Conservation (phyloP, 257 asterid genomes). For the Penstemon barbatus region DNA sequence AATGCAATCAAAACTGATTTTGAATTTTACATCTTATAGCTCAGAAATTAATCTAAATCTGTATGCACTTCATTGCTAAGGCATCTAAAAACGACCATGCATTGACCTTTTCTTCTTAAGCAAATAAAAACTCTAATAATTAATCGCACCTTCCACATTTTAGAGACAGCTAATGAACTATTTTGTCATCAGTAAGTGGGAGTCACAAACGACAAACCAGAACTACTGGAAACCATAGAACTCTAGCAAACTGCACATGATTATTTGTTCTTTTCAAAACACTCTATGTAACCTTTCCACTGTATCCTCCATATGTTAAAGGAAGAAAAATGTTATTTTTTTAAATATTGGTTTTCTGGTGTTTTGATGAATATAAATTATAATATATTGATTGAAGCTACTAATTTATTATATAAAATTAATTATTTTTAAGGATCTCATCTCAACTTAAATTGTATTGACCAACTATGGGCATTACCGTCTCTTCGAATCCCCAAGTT, state of each 20-base stretch:
- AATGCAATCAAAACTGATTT: neutral
- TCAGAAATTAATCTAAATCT: constrained; percentile 3
- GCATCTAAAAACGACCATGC: neutral
- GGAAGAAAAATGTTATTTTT: neutral
- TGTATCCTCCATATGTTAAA: neutral
- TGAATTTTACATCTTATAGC: neutral
- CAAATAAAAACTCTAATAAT: neutral
- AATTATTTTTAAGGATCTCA: too few species aligned
- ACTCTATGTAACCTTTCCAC: neutral
- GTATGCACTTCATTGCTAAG: neutral
- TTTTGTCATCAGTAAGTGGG: neutral
- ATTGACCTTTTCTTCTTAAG: neutral
- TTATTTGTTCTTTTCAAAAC: neutral
- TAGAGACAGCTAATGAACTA: neutral
- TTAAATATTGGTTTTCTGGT: too few species aligned
- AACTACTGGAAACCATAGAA: neutral
- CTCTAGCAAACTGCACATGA: constrained; percentile 5
- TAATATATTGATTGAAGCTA: too few species aligned
- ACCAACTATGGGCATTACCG: neutral
- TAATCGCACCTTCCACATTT: neutral
- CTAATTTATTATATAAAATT: too few species aligned
- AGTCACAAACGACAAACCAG: neutral
- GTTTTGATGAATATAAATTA: too few species aligned
- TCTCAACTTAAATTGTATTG: neutral
- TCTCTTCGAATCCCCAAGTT: neutral